A percentile compares a stretch with the other conserved stretches of the same genome.
phyloP scores from a whole-genome alignment of 73 alveolate genomes.

The Tetrahymena thermophila region DNA sequence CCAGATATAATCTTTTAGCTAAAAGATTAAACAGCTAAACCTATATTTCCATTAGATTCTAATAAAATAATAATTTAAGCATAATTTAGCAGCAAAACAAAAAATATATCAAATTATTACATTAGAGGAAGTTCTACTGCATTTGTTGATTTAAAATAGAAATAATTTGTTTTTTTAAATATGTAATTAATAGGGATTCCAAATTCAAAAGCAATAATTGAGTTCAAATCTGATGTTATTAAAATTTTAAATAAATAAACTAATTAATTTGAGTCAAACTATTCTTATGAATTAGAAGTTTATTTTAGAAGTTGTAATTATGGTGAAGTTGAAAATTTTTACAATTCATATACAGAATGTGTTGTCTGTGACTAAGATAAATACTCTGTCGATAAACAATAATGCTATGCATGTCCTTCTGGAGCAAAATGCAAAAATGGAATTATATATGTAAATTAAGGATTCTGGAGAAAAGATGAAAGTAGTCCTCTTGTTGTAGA shows the following conservation, averaged over 20 bases:
- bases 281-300: not conserved
- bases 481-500: slow-evolving; percentile 16
- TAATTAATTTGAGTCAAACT: not conserved
- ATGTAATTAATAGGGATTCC: not conserved
- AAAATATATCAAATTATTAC: not conserved
- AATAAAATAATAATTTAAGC: not conserved
- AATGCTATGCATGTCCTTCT: slow-evolving; percentile 14
- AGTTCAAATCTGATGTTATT: not conserved
- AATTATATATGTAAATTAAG: slow-evolving; percentile 2
- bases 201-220: not conserved
- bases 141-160: not conserved
- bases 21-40: not conserved
- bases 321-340: not conserved
- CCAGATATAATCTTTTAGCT: not conserved
- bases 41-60: not conserved
- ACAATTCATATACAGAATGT: not conserved
- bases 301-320: not conserved
- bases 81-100: not conserved
- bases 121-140: not conserved
- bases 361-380: slow-evolving; percentile 7
- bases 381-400: not conserved
- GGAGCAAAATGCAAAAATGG: slow-evolving; percentile 43
- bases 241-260: not conserved
- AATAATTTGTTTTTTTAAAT: not conserved
- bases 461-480: slow-evolving; percentile 46